Evolutionary conservation across 1,139 yeast species (phyloP).

Genomic region (Yarrowia galli): DNA sequence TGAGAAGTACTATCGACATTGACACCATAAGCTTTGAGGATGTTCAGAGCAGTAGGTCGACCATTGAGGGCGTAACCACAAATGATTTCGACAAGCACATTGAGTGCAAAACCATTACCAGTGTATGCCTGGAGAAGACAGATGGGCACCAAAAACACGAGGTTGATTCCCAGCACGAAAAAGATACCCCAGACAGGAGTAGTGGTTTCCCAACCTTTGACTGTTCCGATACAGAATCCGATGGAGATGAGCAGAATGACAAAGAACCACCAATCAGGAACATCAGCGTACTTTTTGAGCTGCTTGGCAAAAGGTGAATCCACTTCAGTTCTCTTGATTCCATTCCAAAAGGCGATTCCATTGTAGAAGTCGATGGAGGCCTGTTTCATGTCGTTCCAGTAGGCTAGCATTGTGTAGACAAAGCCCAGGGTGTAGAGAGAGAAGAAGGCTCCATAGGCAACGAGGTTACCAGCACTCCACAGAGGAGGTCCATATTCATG

Average conservation of each 20-base stretch:
- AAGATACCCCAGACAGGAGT: slow-evolving; percentile 65
- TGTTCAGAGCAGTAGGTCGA: slow-evolving; percentile 65
- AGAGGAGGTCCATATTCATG: slow-evolving; percentile 58
- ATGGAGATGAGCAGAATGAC: slow-evolving; percentile 15
- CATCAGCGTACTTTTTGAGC: slow-evolving; percentile 28
- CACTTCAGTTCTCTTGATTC: background rate
- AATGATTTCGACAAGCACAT: slow-evolving; percentile 66
- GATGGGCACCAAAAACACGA: slow-evolving; percentile 62
- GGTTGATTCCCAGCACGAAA: slow-evolving; percentile 62
- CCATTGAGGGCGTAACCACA: slow-evolving; percentile 71
- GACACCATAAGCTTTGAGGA: slow-evolving; percentile 64
- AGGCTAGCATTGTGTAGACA: slow-evolving; percentile 43
- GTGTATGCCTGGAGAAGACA: slow-evolving; percentile 59
- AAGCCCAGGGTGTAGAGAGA: slow-evolving; percentile 47
- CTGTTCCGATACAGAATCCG: slow-evolving; percentile 5
- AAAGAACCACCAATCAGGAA: slow-evolving; percentile 39
- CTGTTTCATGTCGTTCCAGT: slow-evolving; percentile 43
- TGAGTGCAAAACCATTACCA: slow-evolving; percentile 60
- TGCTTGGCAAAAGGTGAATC: slow-evolving; percentile 8
- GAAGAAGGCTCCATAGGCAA: slow-evolving; percentile 50
- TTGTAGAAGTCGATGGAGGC: slow-evolving; percentile 42
- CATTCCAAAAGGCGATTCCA: slow-evolving; percentile 42
- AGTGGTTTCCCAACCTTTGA: slow-evolving; percentile 54
- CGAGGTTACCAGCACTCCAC: slow-evolving; percentile 53
- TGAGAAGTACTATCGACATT: slow-evolving; percentile 68